Evolutionary conservation across 75 land plant genomes (phyloP), one percentile per base, ranked within the genome.

Genomic region (Cryptomeria japonica): DNA sequence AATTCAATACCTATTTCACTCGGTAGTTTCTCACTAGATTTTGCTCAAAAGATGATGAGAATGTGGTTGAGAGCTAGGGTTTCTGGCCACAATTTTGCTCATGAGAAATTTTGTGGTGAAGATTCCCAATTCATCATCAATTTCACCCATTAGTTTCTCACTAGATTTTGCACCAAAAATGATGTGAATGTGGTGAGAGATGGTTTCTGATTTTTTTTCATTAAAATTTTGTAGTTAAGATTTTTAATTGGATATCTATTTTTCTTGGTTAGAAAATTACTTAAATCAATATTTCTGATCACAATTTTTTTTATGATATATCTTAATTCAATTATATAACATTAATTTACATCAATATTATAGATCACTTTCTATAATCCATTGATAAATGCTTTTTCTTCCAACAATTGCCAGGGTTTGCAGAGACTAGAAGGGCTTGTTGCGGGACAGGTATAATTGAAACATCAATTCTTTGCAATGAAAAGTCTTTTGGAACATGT

Each of bases 391-490:
- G 25, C 0, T 58, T 58, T 58, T 22, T 58, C 0, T 5, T 5
- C 5, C 22, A 22, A 64, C 1, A 64, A 64, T 64, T 75, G 15
- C 82, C 82, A 95, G 98, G 97, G 3, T 94, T 97, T 61, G 85
- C 79, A 53, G 94, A 96, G 87, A 87, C 93, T 14, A 92, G 92
- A 32, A 94, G 72, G 86, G 96, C 93, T 3, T 97, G 99, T 86
- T 96, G 99, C 73, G 98, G 98, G 9, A 96, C 99, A 3, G 96
- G 98, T 28, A 85, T 75, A 1, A 86, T 96, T 19, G 98, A 97
- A 87, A 90, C 93, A 13, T 86, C 93, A 0, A 79, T 94, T 28
- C n/a, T 95, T 51, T 96, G 99, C 95, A 96, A 96, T 83, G 77
- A 89, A 14, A 55, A 86, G 37, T 91, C 95, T 0, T 49, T 89